Evolutionary conservation across 2,329 filamentous ascomycete genomes (phyloP).

Genomic region (Ustulina deusta): DNA sequence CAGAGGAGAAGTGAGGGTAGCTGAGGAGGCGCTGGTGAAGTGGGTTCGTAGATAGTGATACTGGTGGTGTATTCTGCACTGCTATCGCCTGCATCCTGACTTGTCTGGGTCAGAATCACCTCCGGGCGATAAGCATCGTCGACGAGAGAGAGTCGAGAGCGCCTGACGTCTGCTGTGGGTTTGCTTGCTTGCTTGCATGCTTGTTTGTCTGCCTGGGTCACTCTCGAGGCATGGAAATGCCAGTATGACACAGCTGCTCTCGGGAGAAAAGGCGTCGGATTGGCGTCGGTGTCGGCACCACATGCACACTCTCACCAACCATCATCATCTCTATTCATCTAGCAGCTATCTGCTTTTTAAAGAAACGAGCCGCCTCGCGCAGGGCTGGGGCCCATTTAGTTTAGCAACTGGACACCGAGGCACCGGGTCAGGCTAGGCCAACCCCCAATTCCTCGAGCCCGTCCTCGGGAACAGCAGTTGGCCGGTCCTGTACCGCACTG

Average conservation of each 20-base stretch:
- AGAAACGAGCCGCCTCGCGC: constrained; percentile 8
- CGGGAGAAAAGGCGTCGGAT: constrained; percentile 9
- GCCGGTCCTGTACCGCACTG: constrained; percentile 15
- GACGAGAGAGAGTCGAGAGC: constrained; percentile 24
- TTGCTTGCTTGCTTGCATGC: constrained; percentile 29
- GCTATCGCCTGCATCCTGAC: constrained; percentile 28
- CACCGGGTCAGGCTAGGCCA: background rate
- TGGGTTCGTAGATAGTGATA: constrained; percentile 40
- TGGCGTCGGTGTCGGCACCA: constrained; percentile 19
- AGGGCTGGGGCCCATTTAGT: constrained; percentile 13
- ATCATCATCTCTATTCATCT: constrained; percentile 8
- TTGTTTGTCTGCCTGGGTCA: background rate
- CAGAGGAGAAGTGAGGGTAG: constrained; percentile 2
- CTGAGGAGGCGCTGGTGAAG: constrained; percentile 17
- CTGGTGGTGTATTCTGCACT: constrained; percentile 33
- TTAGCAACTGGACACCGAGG: background rate
- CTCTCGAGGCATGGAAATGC: constrained; percentile 8
- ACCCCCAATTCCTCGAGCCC: constrained; percentile 3
- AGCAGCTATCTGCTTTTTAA: constrained; percentile 14
- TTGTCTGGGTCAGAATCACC: constrained; percentile 22
- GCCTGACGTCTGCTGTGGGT: constrained; percentile 10
- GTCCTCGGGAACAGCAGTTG: constrained; percentile 8
- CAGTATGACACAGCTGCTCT: constrained; percentile 24
- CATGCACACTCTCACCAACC: constrained; percentile 2
- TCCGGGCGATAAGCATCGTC: constrained; percentile 29